Percentiles rank a stretch among this genome's conserved stretches.
Conservation (phyloP, 2,329 filamentous ascomycete species). For the Coniochaeta ligniaria region DNA sequence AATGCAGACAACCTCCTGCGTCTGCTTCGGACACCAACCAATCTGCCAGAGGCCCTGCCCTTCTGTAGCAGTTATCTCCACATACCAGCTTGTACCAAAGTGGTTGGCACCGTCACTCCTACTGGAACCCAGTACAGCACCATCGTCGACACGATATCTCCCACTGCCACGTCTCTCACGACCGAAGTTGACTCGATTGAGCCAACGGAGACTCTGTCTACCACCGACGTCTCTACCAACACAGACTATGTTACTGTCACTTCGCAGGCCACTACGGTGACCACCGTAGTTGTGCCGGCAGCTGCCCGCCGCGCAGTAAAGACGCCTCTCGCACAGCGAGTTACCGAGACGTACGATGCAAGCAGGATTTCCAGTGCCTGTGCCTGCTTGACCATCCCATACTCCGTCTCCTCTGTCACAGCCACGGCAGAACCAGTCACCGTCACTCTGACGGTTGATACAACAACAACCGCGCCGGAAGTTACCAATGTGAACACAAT, state of each 20-base stretch:
- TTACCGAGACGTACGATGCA: neutral
- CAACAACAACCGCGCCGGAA: neutral
- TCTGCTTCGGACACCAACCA: neutral
- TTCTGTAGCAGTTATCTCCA: neutral
- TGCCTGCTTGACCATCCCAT: neutral
- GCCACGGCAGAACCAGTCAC: neutral
- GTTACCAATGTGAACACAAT: neutral
- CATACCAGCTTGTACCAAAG: neutral
- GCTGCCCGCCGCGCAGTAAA: neutral
- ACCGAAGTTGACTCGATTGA: neutral
- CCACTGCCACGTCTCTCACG: neutral
- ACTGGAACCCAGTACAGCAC: neutral
- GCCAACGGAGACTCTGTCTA: neutral
- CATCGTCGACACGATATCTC: neutral
- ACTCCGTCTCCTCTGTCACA: neutral
- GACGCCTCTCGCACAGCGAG: neutral
- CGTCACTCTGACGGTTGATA: neutral
- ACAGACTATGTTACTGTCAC: neutral
- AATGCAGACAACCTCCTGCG: slow-evolving; percentile 1
- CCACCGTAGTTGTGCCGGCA: neutral
- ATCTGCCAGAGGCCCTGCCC: neutral
- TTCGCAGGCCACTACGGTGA: neutral
- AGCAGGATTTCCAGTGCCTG: neutral
- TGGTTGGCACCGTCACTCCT: neutral
- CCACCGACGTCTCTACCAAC: neutral